Base-by-base conservation (phyloP, 495 filamentous ascomycete genomes). In the Ramalina intermedia region DNA sequence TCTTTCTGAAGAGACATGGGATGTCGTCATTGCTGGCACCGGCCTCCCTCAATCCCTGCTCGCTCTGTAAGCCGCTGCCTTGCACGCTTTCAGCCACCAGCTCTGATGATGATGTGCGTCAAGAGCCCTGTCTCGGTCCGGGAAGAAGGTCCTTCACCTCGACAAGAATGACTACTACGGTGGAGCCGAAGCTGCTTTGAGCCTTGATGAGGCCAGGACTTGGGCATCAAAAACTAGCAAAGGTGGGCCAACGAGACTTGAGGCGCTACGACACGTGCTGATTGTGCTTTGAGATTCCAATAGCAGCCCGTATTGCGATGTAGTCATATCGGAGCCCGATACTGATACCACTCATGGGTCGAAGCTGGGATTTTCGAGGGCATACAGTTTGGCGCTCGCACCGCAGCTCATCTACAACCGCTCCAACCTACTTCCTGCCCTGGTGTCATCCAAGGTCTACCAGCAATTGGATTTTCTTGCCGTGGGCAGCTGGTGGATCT, bases 401-500 rank as follows among this genome's bases (percentile, higher is more conserved):
- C 91, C 91, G 11, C 82, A 94, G 48, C 66, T 96, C 33, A 81
- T 96, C 23, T 93, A 96, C 61, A 76, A 85, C 40, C 81, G 80
- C 40, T 91, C 87, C 16, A 68, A 75, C 53, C 70, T 96, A 18
- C 68, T 96, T 2, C 72, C 77, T 5, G 71, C 79, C 50, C 73
- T 98, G 36, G 80, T 96, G 37, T 86, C 87, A 3, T 95, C 90
- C 1, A 82, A 83, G 52, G 81, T 93, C 46, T 85, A 93, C 53
- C 76, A 77, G 29, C 85, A 94, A 63, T 74, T 98, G 50, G 89
- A 95, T 54, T 98, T 96, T 63, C 79, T 89, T 52, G 87, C 91
- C 5, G 83, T 96, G 6, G 93, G 93, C 27, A 90, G 84, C 49
- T 96, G 88, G 84, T 96, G 82, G 77, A 78, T 94, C 35, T 81